Evolutionary conservation across 306 rosid genomes (phyloP).

Genomic region (Dalbergia oliveri): DNA sequence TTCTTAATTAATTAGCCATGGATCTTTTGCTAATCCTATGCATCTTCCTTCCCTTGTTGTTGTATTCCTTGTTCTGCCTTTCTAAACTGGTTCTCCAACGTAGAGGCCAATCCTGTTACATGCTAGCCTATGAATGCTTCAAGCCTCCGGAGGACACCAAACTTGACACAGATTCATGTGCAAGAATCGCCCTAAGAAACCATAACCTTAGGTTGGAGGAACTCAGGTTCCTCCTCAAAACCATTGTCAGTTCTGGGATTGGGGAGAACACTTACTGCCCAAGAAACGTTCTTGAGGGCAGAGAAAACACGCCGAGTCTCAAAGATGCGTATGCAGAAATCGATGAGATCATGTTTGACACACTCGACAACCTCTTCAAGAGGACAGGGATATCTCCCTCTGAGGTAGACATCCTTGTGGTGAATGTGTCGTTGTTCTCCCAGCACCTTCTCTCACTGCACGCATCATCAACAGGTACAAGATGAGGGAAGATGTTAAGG

Average conservation of each 20-base stretch:
- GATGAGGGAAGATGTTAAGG: slow-evolving; percentile 73
- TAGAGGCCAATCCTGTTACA: slow-evolving; percentile 65
- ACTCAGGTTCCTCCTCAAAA: slow-evolving; percentile 65
- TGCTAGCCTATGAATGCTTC: slow-evolving; percentile 84
- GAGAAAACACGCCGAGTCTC: slow-evolving; percentile 53
- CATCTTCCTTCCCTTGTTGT: slow-evolving; percentile 43
- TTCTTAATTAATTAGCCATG: slow-evolving; percentile 45
- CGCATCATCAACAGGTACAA: slow-evolving; percentile 79
- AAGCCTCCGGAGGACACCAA: slow-evolving; percentile 64
- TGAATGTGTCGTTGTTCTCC: slow-evolving; percentile 84
- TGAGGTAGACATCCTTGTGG: slow-evolving; percentile 73
- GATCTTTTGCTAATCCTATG: slow-evolving; percentile 44
- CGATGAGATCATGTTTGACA: slow-evolving; percentile 71
- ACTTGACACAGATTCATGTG: slow-evolving; percentile 56
- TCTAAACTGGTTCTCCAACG: slow-evolving; percentile 52
- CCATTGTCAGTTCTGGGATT: slow-evolving; percentile 77
- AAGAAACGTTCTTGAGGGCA: slow-evolving; percentile 61
- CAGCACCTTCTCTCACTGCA: slow-evolving; percentile 74
- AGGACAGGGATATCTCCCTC: slow-evolving; percentile 62
- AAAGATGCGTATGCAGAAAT: slow-evolving; percentile 66
- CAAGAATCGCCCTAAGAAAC: slow-evolving; percentile 65
- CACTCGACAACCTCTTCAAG: slow-evolving; percentile 72
- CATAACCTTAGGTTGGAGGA: slow-evolving; percentile 72
- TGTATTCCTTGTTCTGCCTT: slow-evolving; percentile 47
- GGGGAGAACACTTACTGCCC: slow-evolving; percentile 87